A percentile compares a stretch with the other conserved stretches of the same genome.
These are phyloP conservation scores for Colletotrichum cereale DNA, from an alignment of 2,329 filamentous ascomycete genomes.

Conservation along the genomic window DNA sequence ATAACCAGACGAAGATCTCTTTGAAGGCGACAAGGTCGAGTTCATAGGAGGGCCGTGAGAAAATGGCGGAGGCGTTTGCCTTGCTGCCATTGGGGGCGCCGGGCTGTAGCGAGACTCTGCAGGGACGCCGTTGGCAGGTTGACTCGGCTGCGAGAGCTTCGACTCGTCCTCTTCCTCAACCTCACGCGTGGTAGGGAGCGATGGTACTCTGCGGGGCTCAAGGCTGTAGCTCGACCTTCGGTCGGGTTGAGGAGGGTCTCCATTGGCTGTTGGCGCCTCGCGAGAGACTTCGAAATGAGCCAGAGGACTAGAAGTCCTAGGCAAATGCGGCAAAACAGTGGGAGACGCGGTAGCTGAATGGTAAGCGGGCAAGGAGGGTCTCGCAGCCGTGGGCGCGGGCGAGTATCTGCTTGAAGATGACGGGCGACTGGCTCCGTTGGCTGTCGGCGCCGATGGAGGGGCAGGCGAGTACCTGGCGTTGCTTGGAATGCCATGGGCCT, in stretches of 20 bases:
- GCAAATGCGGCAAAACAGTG: conserved; percentile 67
- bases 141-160: conserved; percentile 20
- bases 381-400: conserved; percentile 57
- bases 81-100: conserved; percentile 48
- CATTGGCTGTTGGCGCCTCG: conserved; percentile 48
- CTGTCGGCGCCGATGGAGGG: conserved; percentile 55
- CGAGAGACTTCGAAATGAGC: conserved; percentile 70
- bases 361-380: conserved; percentile 58
- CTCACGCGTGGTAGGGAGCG: conserved; percentile 71
- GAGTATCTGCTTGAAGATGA: conserved; percentile 65
- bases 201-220: conserved; percentile 67
- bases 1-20: conserved; percentile 66
- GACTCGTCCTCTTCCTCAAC: conserved; percentile 69
- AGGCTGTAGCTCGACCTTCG: conserved; percentile 66
- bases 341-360: conserved; percentile 51
- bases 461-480: conserved; percentile 74
- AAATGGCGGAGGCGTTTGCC: conserved; percentile 65
- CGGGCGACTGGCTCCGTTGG: conserved; percentile 55
- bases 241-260: conserved; percentile 58
- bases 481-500: conserved; percentile 50
- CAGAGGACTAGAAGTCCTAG: conserved; percentile 74
- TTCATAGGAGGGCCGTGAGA: conserved; percentile 51
- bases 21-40: conserved; percentile 67
- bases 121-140: conserved; percentile 40
- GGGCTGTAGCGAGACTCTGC: conserved; percentile 56